Evolutionary conservation across 2,329 filamentous ascomycete genomes (phyloP), one percentile per base, ranked within the genome.

Genomic region (Clonostachys chloroleuca): DNA sequence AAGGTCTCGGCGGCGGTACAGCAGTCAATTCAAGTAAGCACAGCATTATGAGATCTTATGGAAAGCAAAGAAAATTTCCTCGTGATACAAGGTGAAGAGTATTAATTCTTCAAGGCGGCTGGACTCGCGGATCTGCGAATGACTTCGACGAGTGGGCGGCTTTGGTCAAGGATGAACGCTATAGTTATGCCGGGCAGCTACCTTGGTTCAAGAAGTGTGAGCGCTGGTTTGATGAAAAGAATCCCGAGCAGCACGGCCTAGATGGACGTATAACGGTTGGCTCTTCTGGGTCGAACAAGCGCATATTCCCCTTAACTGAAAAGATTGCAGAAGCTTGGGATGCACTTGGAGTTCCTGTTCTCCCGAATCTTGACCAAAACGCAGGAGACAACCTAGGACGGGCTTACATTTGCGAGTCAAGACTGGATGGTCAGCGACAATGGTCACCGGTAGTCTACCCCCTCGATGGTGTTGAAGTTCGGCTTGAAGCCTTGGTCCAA

Each of bases 141-240:
- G 73, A 77, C 51, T 78, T 70, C 16, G 65, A 77, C 18, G 60
- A 65, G 41, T 78, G 74, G 75, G 46, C 57, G 16, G 36, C 55
- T 13, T 18, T 56, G 14, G 52, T 61, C 35, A 43, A 41, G 1
- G 73, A 78, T 46, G 43, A 65, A 2, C 57, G 62, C 3, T 81
- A 75, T 64, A 67, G 65, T 49, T 75, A 72, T 47, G 57, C 72
- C 5, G 65, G 65, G 10, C 63, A 78, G 33, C 60, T 72, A 14
- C 70, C 70, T 3, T 80, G 72, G 57, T 67, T 75, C 47, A 59
- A 59, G 36, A 73, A 68, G 48, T 53, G 62, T 0, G 72, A 74
- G 49, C 49, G 48, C 6, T 62, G 60, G 49, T 61, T 62, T 13
- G 36, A 56, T 13, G 16, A 57, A 1, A 41, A 57, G 17, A 56